Evolutionary conservation across 2,329 filamentous ascomycete species (phyloP), one percentile per base, ranked within the genome.

Genomic region (Pestalotiopsis sp.): DNA sequence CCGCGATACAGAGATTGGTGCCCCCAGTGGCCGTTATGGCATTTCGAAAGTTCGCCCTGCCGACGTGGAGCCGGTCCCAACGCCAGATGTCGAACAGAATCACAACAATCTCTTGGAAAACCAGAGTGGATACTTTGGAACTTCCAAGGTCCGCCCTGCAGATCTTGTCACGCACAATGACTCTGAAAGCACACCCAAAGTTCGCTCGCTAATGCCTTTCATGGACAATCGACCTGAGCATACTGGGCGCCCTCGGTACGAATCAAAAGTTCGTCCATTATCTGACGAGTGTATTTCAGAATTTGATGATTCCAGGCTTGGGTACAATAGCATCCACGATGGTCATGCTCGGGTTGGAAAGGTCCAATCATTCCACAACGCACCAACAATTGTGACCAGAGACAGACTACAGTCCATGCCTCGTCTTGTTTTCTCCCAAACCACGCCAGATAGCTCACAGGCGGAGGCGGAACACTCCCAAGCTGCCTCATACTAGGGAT

Each of bases 401-500:
- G 20, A 25, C 12, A 66, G 67, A 39, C 52, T 71, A 31, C 65
- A 64, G 23, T 61, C 68, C 2, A 66, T 69, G 1, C 67, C 71
- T 41, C 65, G 56, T 9, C 3, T 70, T 14, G 45, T 39, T 3
- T 36, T 68, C 20, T 58, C 11, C 13, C 38, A 31, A 39, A 67
- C 20, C 25, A 64, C 11, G 25, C 41, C 45, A n/a, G 17, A 56
- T 13, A 59, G 61, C 6, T 14, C 58, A 20, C 38, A 23, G 20
- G 62, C 65, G 31, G 61, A 68, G 6, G 41, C 68, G 14, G 69
- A 71, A 52, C 49, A 69, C 4, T 69, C 70, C 6, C 72, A 70
- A 68, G 61, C 25, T 36, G 63, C 70, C 13, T 68, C 68, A 7
- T 78, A 77, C 61, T 78, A 74, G 77, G 74, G 72, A 2, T 73